Percentiles rank a stretch among this genome's conserved stretches.
phyloP scores from a whole-genome alignment of 129 eudicot species.

The Oenanthe sinensis region DNA sequence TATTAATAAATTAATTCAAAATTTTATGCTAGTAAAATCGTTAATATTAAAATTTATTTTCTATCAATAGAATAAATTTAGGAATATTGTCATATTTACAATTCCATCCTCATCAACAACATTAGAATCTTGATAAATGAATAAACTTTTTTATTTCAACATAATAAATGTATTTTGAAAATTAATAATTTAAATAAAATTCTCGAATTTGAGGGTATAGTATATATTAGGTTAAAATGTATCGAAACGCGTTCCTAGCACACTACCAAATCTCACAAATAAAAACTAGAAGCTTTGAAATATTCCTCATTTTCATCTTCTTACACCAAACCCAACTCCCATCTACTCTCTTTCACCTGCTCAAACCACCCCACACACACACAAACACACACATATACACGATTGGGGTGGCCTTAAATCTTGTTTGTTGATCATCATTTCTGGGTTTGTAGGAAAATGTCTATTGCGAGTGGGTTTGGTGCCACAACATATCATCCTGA shows the following conservation, averaged over 20 bases:
- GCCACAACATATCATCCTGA: neutral
- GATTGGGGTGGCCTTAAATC: neutral
- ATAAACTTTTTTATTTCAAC: too few relatives aligned
- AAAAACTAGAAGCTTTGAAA: neutral
- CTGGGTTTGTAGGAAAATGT: neutral
- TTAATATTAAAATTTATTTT: too few relatives aligned
- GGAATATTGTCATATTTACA: too few relatives aligned
- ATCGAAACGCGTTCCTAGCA: conserved; percentile 9
- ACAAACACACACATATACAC: neutral
- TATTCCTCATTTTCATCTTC: neutral
- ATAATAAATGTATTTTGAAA: too few relatives aligned
- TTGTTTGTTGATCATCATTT: neutral
- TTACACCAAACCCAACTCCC: neutral
- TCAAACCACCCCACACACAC: neutral
- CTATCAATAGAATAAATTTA: too few relatives aligned
- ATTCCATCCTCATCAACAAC: too few relatives aligned
- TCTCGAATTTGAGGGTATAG: too few relatives aligned
- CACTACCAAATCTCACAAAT: conserved; percentile 7
- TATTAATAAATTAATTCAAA: too few relatives aligned
- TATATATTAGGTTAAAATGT: too few relatives aligned
- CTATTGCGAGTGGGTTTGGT: neutral
- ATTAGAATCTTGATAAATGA: too few relatives aligned
- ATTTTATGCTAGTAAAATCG: too few relatives aligned
- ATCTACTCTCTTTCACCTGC: conserved; percentile 1
- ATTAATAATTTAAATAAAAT: too few relatives aligned